phyloP scores from a whole-genome alignment of 2,329 filamentous ascomycete genomes.

The Exophiala sp. region DNA sequence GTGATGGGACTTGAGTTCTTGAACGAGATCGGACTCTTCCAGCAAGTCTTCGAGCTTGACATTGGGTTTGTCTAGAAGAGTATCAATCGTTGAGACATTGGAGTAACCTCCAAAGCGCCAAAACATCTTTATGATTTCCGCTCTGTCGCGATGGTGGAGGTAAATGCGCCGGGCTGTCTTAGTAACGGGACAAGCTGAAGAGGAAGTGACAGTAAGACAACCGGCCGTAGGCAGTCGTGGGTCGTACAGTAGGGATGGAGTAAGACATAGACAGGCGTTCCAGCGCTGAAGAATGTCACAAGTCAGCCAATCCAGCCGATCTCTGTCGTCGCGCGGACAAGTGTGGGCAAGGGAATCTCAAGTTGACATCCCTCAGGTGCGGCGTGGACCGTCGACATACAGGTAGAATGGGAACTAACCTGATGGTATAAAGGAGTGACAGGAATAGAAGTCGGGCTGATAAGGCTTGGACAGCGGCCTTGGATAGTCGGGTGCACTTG shows the following conservation, averaged over 20 bases:
- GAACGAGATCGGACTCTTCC: conserved; percentile 91
- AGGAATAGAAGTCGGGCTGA: conserved; percentile 14
- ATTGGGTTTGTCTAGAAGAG: conserved; percentile 89
- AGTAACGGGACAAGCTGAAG: conserved; percentile 16
- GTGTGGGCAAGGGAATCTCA: background rate
- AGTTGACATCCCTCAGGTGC: background rate
- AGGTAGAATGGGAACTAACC: conserved; percentile 16
- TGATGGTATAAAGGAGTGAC: conserved; percentile 23
- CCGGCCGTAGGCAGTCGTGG: conserved; percentile 21
- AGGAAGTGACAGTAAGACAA: conserved; percentile 8
- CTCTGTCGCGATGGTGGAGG: conserved; percentile 4
- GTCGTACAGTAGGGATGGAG: conserved; percentile 15
- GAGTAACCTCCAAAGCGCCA: conserved; percentile 99
- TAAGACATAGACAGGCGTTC: conserved; percentile 26
- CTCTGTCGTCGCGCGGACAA: background rate
- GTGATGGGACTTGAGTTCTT: conserved; percentile 97
- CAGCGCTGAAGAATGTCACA: conserved; percentile 17
- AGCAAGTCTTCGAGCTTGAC: conserved; percentile 93
- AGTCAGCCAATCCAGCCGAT: conserved; percentile 5
- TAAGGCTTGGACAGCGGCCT: conserved; percentile 7
- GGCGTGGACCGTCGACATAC: background rate
- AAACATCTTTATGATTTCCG: conserved; percentile 68
- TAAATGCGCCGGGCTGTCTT: conserved; percentile 4
- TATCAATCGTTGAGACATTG: conserved; percentile 94
- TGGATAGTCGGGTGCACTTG: conserved; percentile 6